Evolutionary conservation across 179 eudicot species (phyloP).

Genomic region (Camellia oleifera): DNA sequence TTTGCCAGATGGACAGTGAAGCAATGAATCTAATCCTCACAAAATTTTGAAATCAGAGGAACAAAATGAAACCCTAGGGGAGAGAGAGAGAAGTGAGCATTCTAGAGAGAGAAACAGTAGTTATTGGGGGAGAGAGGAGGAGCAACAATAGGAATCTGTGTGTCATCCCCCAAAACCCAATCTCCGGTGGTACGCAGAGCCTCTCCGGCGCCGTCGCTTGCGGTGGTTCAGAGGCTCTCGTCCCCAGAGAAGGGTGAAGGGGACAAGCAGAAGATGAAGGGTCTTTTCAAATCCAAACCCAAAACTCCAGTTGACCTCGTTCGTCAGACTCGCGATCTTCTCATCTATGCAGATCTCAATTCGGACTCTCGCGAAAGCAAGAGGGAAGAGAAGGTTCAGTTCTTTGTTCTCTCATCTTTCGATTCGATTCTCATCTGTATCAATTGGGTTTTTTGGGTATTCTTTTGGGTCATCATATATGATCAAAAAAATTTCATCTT

Average conservation of each 20-base stretch:
- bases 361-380: slow-evolving; percentile 49
- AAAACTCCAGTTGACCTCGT: slow-evolving; percentile 77
- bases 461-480: neutral
- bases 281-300: slow-evolving; percentile 82
- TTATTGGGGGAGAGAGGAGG: neutral
- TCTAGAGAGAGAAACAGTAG: neutral
- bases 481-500: neutral
- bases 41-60: neutral
- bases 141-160: slow-evolving; percentile 18
- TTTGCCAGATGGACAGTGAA: too few relatives aligned
- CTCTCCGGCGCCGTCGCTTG: neutral
- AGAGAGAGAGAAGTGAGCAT: neutral
- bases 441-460: neutral
- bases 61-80: slow-evolving; percentile 1
- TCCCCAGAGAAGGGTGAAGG: slow-evolving; percentile 17
- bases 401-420: neutral
- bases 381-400: slow-evolving; percentile 76
- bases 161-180: slow-evolving; percentile 4
- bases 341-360: slow-evolving; percentile 39
- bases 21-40: too few relatives aligned
- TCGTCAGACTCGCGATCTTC: slow-evolving; percentile 71
- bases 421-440: neutral
- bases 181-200: neutral
- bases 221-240: slow-evolving; percentile 6
- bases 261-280: slow-evolving; percentile 46